phyloP scores from a whole-genome alignment of 352 stramenopile genomes.

The Phytopythium delawarense region DNA sequence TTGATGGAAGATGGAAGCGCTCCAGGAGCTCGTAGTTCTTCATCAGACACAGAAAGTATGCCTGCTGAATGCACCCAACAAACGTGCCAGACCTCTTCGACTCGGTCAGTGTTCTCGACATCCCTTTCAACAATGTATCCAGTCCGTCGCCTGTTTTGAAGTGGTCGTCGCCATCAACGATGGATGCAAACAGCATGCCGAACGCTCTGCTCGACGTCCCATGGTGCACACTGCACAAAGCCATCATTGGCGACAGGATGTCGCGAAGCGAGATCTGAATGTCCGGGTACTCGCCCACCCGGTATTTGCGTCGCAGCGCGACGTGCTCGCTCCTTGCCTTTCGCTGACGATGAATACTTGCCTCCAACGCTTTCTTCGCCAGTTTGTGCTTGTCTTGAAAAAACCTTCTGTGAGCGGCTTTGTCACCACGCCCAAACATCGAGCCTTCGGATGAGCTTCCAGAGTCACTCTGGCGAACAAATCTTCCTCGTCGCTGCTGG shows the following conservation, averaged over 20 bases:
- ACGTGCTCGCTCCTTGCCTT: slow-evolving; percentile 50
- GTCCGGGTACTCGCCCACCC: slow-evolving; percentile 67
- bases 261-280: slow-evolving; percentile 75
- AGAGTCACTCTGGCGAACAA: neutral
- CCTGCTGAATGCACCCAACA: slow-evolving; percentile 35
- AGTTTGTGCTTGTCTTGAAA: slow-evolving; percentile 65
- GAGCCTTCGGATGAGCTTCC: neutral
- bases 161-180: slow-evolving; percentile 28
- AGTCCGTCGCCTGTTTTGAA: slow-evolving; percentile 17
- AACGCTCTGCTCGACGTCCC: slow-evolving; percentile 44
- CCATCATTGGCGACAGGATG: slow-evolving; percentile 62
- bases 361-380: slow-evolving; percentile 50
- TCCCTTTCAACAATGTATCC: neutral
- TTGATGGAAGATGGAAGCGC: slow-evolving; percentile 30
- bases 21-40: slow-evolving; percentile 25
- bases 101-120: neutral
- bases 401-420: slow-evolving; percentile 34
- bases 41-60: slow-evolving; percentile 41
- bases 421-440: slow-evolving; percentile 7
- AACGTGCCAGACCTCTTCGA: slow-evolving; percentile 14
- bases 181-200: slow-evolving; percentile 33
- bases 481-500: neutral
- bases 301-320: slow-evolving; percentile 63
- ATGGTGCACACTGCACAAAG: slow-evolving; percentile 47
- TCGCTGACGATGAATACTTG: slow-evolving; percentile 38